These are phyloP conservation scores for Eimeria necatrix DNA, from an alignment of 169 alveolate species.

Conservation along the genomic window DNA sequence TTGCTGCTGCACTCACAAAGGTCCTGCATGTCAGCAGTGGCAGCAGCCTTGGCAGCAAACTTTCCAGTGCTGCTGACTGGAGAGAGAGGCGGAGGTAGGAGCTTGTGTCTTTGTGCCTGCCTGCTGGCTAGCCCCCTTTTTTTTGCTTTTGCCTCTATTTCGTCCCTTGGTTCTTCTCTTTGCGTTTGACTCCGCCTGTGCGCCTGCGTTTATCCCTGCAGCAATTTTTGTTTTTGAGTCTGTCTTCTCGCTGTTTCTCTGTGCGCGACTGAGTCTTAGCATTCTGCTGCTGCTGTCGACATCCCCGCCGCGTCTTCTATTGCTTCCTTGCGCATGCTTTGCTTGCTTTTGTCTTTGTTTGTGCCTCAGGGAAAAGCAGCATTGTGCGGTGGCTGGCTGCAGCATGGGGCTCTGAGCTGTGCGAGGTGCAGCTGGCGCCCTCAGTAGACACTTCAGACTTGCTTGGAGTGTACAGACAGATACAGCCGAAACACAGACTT, in stretches of 20 bases:
- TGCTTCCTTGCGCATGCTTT: no score
- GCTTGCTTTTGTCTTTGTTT: background rate
- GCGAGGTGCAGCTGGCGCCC: constrained; percentile 83
- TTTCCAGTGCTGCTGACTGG: constrained; percentile 71
- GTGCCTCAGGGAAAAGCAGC: constrained; percentile 78
- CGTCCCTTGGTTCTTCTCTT: no score
- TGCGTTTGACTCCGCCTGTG: no score
- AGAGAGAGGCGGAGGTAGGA: constrained; percentile 69
- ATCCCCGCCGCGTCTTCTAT: no score
- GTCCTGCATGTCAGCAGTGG: constrained; percentile 47
- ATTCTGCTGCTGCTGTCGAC: no score
- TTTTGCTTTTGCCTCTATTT: no score
- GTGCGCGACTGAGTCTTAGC: no score
- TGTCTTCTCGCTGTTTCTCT: no score
- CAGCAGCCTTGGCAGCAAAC: constrained; percentile 42
- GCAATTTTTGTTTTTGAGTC: no score
- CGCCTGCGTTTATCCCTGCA: no score
- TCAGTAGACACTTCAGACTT: constrained; percentile 86
- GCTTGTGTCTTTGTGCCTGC: background rate
- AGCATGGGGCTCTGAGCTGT: constrained; percentile 72
- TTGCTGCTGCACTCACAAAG: constrained; percentile 67
- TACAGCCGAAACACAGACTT: constrained; percentile 28
- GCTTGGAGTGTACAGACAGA: constrained; percentile 85
- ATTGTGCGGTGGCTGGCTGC: constrained; percentile 81
- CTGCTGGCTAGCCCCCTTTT: background rate